phyloP scores from a whole-genome alignment of 257 asterid species.

The Scutellaria galericulata region DNA sequence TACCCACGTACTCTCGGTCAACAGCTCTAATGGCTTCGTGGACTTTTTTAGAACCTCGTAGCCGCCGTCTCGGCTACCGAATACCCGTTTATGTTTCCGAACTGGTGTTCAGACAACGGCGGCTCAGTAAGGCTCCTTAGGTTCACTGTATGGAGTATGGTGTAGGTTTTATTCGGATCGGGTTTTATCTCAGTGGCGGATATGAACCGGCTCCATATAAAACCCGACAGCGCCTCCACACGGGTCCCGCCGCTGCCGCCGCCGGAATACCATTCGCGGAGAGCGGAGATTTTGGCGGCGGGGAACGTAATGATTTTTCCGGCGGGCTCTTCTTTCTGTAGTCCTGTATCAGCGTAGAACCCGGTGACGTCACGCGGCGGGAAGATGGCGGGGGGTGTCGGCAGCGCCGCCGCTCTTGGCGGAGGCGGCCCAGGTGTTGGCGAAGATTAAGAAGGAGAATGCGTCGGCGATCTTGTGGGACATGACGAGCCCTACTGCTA shows the following conservation, averaged over 20 bases:
- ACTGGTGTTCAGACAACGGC: conserved; percentile 37
- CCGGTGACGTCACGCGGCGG: conserved; percentile 45
- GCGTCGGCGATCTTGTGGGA: conserved; percentile 58
- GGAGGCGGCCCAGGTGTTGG: conserved; percentile 51
- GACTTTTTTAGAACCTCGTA: conserved; percentile 29
- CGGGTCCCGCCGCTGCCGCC: neutral
- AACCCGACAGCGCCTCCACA: conserved; percentile 52
- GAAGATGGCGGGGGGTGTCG: conserved; percentile 31
- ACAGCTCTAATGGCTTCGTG: conserved; percentile 41
- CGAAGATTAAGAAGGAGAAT: conserved; percentile 33
- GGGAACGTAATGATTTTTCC: conserved; percentile 46
- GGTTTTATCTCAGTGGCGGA: conserved; percentile 24
- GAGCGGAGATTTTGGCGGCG: conserved; percentile 36
- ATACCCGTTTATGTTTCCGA: conserved; percentile 42
- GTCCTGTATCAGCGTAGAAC: conserved; percentile 32
- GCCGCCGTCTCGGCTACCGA: conserved; percentile 38
- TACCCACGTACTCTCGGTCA: conserved; percentile 33
- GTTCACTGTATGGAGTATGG: conserved; percentile 50
- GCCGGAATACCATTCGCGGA: conserved; percentile 40
- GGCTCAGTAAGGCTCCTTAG: conserved; percentile 42
- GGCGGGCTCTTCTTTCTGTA: conserved; percentile 41
- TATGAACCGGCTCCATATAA: conserved; percentile 50
- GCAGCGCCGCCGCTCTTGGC: conserved; percentile 22
- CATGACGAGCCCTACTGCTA: conserved; percentile 41
- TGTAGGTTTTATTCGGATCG: conserved; percentile 39